Evolutionary conservation across 2,329 filamentous ascomycete genomes (phyloP).

Genomic region (Elsinoe australis): DNA sequence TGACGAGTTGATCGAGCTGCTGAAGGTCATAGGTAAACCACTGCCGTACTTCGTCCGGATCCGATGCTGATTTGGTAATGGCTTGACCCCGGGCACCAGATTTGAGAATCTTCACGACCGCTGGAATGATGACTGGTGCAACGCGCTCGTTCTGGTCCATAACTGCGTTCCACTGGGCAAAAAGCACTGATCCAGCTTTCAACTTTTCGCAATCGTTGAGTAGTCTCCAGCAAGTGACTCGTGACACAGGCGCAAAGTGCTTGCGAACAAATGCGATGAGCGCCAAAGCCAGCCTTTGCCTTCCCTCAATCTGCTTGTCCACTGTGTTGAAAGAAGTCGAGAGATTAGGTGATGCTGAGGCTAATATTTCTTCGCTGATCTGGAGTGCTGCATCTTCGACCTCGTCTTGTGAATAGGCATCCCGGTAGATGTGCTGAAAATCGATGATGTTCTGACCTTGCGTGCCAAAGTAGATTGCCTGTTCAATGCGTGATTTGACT

Average conservation of each 20-base stretch:
- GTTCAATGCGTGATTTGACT: slow-evolving; percentile 82
- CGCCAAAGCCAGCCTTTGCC: slow-evolving; percentile 65
- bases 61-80: not conserved
- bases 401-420: slow-evolving; percentile 61
- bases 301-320: slow-evolving; percentile 68
- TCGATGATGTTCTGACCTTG: slow-evolving; percentile 80
- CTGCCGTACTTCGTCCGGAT: slow-evolving; percentile 16
- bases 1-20: slow-evolving; percentile 25
- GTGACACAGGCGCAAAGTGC: slow-evolving; percentile 57
- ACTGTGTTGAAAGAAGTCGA: slow-evolving; percentile 62
- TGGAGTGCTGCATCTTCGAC: slow-evolving; percentile 67
- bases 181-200: slow-evolving; percentile 68
- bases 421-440: slow-evolving; percentile 57
- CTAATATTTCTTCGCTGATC: slow-evolving; percentile 74
- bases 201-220: slow-evolving; percentile 90
- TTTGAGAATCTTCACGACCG: slow-evolving; percentile 13
- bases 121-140: slow-evolving; percentile 38
- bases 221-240: slow-evolving; percentile 65
- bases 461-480: slow-evolving; percentile 86
- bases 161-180: slow-evolving; percentile 70
- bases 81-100: not conserved
- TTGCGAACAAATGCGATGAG: slow-evolving; percentile 64
- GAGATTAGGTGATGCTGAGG: slow-evolving; percentile 67
- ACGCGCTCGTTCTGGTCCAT: slow-evolving; percentile 71
- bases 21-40: slow-evolving; percentile 22